Evolutionary conservation across 73 alveolate species (phyloP).

Genomic region (Paramecium sonneborni): DNA sequence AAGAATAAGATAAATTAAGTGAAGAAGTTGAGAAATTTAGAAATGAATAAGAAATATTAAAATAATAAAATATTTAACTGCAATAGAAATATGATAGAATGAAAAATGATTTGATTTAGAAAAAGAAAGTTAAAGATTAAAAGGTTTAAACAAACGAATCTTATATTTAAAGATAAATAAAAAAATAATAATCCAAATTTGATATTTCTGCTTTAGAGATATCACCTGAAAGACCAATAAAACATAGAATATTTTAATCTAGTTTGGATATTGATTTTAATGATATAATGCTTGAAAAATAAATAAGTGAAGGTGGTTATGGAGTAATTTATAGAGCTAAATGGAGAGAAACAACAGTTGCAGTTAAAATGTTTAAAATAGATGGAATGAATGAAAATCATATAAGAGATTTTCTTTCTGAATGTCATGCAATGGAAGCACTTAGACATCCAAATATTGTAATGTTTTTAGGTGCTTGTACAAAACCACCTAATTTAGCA

Average conservation of each 20-base stretch:
- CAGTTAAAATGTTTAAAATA: conserved; percentile 95
- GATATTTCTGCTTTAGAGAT: conserved; percentile 65
- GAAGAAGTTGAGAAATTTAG: conserved; percentile 19
- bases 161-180: conserved; percentile 58
- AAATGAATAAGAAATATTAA: conserved; percentile 20
- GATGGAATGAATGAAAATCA: conserved; percentile 91
- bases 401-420: conserved; percentile 93
- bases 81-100: conserved; percentile 29
- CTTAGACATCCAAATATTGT: conserved; percentile 98
- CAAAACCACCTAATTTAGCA: conserved; percentile 95
- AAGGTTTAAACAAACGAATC: conserved; percentile 59
- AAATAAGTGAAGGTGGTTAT: conserved; percentile 95
- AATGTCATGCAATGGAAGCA: conserved; percentile 96
- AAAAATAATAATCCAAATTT: conserved; percentile 54
- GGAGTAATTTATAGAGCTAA: conserved; percentile 96
- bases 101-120: neutral
- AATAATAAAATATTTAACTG: neutral
- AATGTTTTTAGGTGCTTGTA: conserved; percentile 94
- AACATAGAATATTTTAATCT: conserved; percentile 73
- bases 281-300: conserved; percentile 86
- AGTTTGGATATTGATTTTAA: conserved; percentile 89
- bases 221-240: conserved; percentile 67
- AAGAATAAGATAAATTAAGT: neutral
- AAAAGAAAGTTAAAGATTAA: conserved; percentile 14
- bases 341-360: conserved; percentile 97